These are phyloP conservation scores for Sporothrix brasiliensis DNA, from an alignment of 2,329 filamentous ascomycete genomes.

Conservation along the genomic window DNA sequence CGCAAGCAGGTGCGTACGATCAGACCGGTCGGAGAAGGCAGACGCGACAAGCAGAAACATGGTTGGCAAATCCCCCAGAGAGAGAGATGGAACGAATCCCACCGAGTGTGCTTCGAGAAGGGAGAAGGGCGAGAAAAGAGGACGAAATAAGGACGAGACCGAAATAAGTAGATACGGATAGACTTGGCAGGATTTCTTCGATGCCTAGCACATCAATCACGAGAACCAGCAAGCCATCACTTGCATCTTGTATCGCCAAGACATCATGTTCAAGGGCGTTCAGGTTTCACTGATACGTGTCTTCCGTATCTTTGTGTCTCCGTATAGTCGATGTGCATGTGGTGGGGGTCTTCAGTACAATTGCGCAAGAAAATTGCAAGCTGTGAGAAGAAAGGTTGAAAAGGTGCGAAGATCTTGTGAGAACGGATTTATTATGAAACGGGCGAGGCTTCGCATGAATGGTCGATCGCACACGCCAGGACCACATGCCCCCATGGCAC, in stretches of 20 bases:
- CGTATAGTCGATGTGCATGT: neutral
- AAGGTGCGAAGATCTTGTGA: neutral
- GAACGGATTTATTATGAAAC: slow-evolving; percentile 17
- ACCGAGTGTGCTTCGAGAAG: slow-evolving; percentile 21
- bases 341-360: neutral
- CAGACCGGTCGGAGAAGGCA: slow-evolving; percentile 7
- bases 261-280: neutral
- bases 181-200: neutral
- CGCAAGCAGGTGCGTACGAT: neutral
- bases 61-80: slow-evolving; percentile 19
- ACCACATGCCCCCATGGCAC: neutral
- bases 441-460: slow-evolving; percentile 13
- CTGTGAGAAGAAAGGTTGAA: neutral
- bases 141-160: slow-evolving; percentile 9
- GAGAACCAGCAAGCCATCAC: slow-evolving; percentile 2
- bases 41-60: slow-evolving; percentile 23
- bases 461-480: slow-evolving; percentile 29
- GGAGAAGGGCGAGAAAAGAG: neutral
- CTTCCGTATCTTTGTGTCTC: neutral
- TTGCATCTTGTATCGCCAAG: slow-evolving; percentile 20
- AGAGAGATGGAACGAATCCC: neutral
- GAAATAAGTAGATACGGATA: neutral
- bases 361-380: neutral
- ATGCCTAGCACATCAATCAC: slow-evolving; percentile 8
- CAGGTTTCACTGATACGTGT: neutral